phyloP scores from a whole-genome alignment of 192 early-diverging fungal genomes.

The Umbelopsis sp. region DNA sequence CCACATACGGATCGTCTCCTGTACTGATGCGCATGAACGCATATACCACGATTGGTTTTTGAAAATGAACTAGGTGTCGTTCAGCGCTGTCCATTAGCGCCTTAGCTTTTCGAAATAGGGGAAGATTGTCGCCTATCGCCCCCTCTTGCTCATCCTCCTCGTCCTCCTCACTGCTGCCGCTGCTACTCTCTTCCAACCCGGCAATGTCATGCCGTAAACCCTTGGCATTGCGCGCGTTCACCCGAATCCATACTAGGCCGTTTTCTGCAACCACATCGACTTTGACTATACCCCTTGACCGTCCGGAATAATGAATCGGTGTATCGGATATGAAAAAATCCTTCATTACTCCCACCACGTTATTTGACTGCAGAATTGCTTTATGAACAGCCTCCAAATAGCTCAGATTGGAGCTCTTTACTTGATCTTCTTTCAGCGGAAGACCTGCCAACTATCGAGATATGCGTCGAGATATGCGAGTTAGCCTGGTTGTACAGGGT shows the following conservation, averaged over 20 bases:
- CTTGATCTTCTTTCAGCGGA: constrained; percentile 26
- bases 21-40: constrained; percentile 34
- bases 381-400: constrained; percentile 43
- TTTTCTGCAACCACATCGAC: constrained; percentile 52
- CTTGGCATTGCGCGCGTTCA: constrained; percentile 53
- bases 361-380: neutral
- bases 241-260: constrained; percentile 51
- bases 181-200: constrained; percentile 43
- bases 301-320: constrained; percentile 20
- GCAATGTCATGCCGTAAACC: constrained; percentile 52
- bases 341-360: constrained; percentile 9
- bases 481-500: neutral
- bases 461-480: neutral
- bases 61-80: constrained; percentile 35
- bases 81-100: constrained; percentile 28
- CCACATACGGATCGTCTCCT: constrained; percentile 35
- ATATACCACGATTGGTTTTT: constrained; percentile 36
- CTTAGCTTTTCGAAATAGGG: constrained; percentile 38
- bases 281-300: constrained; percentile 39
- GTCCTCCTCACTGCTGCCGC: constrained; percentile 23
- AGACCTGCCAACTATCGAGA: neutral
- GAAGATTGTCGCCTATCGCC: constrained; percentile 1
- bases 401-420: constrained; percentile 36
- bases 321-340: constrained; percentile 20
- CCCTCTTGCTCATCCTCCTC: constrained; percentile 8